A percentile compares a stretch with the other conserved stretches of the same genome.
Conservation (phyloP, 78 protist species). For the Emiliania huxleyi region DNA sequence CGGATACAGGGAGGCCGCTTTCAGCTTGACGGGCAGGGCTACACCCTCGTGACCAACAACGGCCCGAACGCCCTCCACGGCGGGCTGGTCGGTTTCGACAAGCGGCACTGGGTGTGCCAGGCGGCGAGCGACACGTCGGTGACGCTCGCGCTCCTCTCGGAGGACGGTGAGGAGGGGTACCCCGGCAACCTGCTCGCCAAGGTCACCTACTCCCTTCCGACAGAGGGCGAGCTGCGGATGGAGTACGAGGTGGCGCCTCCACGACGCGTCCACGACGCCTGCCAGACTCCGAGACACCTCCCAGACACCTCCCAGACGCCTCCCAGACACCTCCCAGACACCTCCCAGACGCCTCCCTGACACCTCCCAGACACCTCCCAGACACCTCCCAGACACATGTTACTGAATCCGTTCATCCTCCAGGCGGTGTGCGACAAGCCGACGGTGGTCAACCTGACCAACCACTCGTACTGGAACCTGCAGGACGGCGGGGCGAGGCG, state of each 20-base stretch:
- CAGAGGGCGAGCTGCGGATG: neutral
- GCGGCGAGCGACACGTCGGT: no score
- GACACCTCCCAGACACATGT: no score
- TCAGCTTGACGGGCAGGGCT: neutral
- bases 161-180: neutral
- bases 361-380: no score
- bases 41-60: neutral
- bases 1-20: neutral
- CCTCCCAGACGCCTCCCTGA: no score
- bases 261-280: no score
- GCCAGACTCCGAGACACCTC: no score
- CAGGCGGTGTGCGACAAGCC: neutral
- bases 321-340: no score
- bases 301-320: no score
- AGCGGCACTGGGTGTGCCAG: neutral
- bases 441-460: constrained; percentile 12
- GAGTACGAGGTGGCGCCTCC: no score
- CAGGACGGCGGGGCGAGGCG: no score
- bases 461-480: constrained; percentile 39
- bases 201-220: neutral
- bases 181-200: neutral
- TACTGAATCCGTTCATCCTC: no score
- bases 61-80: neutral
- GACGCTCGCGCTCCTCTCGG: neutral
- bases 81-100: neutral